Evolutionary conservation across 2,329 filamentous ascomycete species (phyloP).

Genomic region (Balansia obtecta): DNA sequence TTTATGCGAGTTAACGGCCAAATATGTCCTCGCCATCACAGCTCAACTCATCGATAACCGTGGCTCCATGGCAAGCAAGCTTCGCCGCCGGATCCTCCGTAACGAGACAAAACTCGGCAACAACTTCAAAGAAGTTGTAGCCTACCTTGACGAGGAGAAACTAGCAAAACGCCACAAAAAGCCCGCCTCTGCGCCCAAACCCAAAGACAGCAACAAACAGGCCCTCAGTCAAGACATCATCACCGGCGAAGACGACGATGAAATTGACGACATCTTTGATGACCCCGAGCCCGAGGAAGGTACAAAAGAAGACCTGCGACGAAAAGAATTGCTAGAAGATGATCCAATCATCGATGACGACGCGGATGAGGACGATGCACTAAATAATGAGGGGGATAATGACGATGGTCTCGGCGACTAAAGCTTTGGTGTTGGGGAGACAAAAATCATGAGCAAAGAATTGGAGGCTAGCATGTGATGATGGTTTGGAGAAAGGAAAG

Average conservation of each 20-base stretch:
- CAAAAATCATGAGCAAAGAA: not conserved
- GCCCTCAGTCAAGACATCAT: constrained; percentile 32
- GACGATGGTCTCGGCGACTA: constrained; percentile 35
- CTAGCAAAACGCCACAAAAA: constrained; percentile 32
- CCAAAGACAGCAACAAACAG: constrained; percentile 19
- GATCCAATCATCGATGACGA: constrained; percentile 27
- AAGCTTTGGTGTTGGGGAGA: not conserved
- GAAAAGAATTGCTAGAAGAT: constrained; percentile 41
- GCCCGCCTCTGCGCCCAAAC: constrained; percentile 14
- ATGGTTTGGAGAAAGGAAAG: not conserved
- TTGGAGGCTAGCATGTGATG: not conserved
- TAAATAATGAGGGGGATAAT: constrained; percentile 28
- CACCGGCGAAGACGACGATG: constrained; percentile 24
- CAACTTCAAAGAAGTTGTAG: constrained; percentile 76
- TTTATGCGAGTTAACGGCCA: constrained; percentile 74
- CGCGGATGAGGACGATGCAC: constrained; percentile 19
- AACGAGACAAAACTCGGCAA: constrained; percentile 72
- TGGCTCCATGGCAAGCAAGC: constrained; percentile 45
- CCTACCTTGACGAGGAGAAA: constrained; percentile 63
- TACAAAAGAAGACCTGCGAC: constrained; percentile 42
- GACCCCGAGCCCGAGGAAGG: constrained; percentile 45
- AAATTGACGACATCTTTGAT: constrained; percentile 29
- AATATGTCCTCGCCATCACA: constrained; percentile 69
- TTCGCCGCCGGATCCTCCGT: constrained; percentile 59
- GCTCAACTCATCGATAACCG: constrained; percentile 60